A percentile compares a stretch with the other conserved stretches of the same genome.
phyloP scores from a whole-genome alignment of 768 basidiomycete species.

The Neoboletus subvelutipes region DNA sequence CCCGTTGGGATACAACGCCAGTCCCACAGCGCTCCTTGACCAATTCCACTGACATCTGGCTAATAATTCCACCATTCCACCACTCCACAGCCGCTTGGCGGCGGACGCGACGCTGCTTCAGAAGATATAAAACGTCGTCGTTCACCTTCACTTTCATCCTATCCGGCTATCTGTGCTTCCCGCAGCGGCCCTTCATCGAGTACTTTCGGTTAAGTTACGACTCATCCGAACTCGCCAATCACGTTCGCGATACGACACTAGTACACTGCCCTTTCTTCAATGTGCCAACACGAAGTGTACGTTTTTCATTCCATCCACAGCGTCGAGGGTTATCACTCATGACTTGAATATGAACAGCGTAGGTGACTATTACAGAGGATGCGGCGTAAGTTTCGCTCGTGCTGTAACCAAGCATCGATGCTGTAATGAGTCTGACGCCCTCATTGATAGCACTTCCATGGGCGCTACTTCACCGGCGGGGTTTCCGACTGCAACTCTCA shows the following conservation, averaged over 20 bases:
- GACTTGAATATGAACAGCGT: slow-evolving; percentile 23
- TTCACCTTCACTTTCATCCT: not conserved
- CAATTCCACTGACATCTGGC: not conserved
- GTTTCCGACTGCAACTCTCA: slow-evolving; percentile 32
- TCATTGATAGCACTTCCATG: slow-evolving; percentile 35
- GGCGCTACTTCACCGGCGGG: slow-evolving; percentile 37
- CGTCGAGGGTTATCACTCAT: not conserved
- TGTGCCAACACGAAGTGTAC: slow-evolving; percentile 41
- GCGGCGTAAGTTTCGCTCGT: slow-evolving; percentile 28
- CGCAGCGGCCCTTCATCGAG: not conserved
- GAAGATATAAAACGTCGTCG: slow-evolving; percentile 8
- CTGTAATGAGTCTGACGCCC: slow-evolving; percentile 4
- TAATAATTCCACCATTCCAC: slow-evolving; percentile 7
- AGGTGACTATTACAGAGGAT: slow-evolving; percentile 38
- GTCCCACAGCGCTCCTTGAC: not conserved
- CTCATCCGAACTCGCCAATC: not conserved
- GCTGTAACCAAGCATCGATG: not conserved
- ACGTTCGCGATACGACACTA: not conserved
- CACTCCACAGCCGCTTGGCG: slow-evolving; percentile 14
- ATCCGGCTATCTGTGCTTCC: not conserved
- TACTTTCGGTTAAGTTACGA: not conserved
- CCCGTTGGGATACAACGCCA: not conserved
- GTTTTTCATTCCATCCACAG: not conserved
- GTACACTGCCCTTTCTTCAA: slow-evolving; percentile 5
- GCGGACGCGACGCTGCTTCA: slow-evolving; percentile 5